Evolutionary conservation across 306 rosid species (phyloP), one percentile per base, ranked within the genome.

Genomic region (Inga laurina): DNA sequence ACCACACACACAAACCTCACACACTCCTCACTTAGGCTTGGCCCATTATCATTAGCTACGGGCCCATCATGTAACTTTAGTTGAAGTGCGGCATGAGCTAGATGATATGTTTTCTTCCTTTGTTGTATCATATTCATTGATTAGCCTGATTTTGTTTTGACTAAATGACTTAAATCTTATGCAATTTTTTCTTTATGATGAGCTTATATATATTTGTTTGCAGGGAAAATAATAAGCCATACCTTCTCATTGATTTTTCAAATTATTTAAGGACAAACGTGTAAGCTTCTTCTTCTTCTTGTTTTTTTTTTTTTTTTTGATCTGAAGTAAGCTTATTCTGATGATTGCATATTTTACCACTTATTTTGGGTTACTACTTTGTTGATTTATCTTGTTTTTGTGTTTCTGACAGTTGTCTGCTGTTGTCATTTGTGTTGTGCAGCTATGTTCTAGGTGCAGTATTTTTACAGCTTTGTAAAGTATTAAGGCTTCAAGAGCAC

Each of bases 381-480:
- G 57, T 41, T 62, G 49, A 75, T 56, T 56, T 82, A 65, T 81
- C 44, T 49, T 69, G 30, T 35, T 72, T 49, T 80, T 71, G 67
- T 79, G 49, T 72, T 73, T 83, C 49, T 82, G 66, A 75, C 30
- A 43, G 56, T 76, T 89, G 51, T 75, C 78, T 86, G 51, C 13
- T 83, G 67, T n/a, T 77, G 19, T 79, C 49, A 30, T 41, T 79
- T 35, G 35, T 76, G 78, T 75, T 82, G 61, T 83, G 91, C 86
- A 94, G 95, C 67, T 94, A 92, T 74, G 90, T 83, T 72, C 91
- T 91, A 19, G 98, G 97, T 45, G 90, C 91, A 61, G 95, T 89
- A 44, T 94, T 91, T 87, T 85, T 94, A 90, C 97, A 94, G 88
- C 98, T 92, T 52, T 94, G 95, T 84, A 80, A 87, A 88, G 84